phyloP scores from a whole-genome alignment of 176 grass and related monocot genomes.

The Rhynchospora tenuis region DNA sequence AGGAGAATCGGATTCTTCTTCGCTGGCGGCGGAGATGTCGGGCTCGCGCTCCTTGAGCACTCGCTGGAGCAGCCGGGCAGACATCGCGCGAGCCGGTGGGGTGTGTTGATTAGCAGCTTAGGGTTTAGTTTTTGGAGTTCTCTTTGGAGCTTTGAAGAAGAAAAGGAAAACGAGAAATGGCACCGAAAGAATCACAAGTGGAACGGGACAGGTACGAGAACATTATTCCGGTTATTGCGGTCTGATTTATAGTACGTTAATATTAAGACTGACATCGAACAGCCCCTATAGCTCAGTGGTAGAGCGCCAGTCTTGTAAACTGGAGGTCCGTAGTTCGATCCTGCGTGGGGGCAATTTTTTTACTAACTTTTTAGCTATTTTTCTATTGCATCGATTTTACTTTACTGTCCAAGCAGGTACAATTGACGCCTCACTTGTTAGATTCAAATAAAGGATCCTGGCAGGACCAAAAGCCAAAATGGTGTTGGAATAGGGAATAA shows the following conservation, averaged over 20 bases:
- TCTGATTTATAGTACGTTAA: background rate
- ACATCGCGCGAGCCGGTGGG: too few species aligned
- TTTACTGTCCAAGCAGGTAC: too few species aligned
- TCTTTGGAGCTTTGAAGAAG: background rate
- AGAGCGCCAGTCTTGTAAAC: slow-evolving; percentile 99
- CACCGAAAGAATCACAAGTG: too few species aligned
- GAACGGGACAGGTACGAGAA: too few species aligned
- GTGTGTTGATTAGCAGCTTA: slow-evolving; percentile 9
- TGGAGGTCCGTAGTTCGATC: slow-evolving; percentile 96
- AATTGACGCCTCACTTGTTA: too few species aligned
- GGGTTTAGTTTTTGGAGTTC: slow-evolving; percentile 33
- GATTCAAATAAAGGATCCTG: too few species aligned
- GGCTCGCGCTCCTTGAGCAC: slow-evolving; percentile 72
- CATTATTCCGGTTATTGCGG: background rate
- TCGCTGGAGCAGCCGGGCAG: slow-evolving; percentile 55
- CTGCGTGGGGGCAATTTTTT: slow-evolving; percentile 53
- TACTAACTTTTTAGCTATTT: background rate
- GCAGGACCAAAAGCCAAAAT: too few species aligned
- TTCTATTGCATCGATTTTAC: background rate
- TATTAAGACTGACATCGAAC: background rate
- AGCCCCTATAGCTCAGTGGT: slow-evolving; percentile 91
- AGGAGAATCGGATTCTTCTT: slow-evolving; percentile 26
- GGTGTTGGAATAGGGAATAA: too few species aligned
- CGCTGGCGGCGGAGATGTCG: slow-evolving; percentile 29
- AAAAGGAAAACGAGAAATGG: slow-evolving; percentile 2